Conservation (phyloP, 2,329 filamentous ascomycete genomes). For the Colletotrichum gigasporum region DNA sequence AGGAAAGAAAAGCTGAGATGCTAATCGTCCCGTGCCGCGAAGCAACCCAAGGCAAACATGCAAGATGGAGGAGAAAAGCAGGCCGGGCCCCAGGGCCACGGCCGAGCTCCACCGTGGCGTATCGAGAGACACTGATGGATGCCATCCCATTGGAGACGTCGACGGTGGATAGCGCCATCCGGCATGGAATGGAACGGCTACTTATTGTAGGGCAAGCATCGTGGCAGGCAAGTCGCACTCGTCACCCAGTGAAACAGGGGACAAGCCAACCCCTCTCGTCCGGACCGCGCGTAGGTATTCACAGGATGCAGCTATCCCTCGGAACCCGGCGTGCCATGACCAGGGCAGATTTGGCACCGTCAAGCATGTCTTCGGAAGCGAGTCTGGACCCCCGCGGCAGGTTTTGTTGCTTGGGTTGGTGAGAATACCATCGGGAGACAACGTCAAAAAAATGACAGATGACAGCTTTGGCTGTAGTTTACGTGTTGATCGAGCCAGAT, state of each 20-base stretch:
- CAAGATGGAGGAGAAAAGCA: not conserved
- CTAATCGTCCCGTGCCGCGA: constrained; percentile 1
- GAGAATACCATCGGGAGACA: not conserved
- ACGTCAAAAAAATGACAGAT: constrained; percentile 8
- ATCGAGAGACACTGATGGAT: not conserved
- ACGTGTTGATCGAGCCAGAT: not conserved
- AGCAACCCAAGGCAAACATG: constrained; percentile 12
- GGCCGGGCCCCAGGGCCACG: not conserved
- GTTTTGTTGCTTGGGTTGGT: not conserved
- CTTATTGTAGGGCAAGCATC: constrained; percentile 1
- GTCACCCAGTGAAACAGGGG: constrained; percentile 19
- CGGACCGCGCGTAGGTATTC: not conserved
- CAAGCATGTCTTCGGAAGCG: not conserved
- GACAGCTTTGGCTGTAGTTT: not conserved
- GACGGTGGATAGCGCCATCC: not conserved
- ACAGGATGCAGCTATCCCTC: constrained; percentile 17
- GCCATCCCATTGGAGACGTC: not conserved
- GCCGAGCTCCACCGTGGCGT: not conserved
- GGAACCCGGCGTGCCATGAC: not conserved
- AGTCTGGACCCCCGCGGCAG: not conserved
- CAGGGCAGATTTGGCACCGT: not conserved
- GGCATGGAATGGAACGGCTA: not conserved
- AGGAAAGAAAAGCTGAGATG: constrained; percentile 8
- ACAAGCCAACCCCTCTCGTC: constrained; percentile 8
- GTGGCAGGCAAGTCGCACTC: constrained; percentile 1